Evolutionary conservation across 129 eudicot species (phyloP), one percentile per base, ranked within the genome.

Genomic region (Chrysanthemum seticuspe): DNA sequence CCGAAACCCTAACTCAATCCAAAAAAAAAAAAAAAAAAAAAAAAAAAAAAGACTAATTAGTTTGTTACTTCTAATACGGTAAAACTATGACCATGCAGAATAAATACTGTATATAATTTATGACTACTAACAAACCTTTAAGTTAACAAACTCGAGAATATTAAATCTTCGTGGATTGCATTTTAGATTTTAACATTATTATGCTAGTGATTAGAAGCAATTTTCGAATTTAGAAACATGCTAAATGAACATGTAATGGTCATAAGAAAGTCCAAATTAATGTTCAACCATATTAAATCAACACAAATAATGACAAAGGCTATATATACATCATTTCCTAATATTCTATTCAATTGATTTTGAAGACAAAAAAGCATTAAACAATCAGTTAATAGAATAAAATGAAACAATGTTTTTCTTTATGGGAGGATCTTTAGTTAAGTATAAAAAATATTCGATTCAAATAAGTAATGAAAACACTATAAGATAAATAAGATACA

Each of bases 181-280:
- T 29, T 29, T 29, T 29, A 29, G 34, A 29, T 29, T 29, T 27
- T 29, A 4, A 29, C 34, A 29, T 29, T 29, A 29, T 29, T 29
- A 29, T 29, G 34, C 34, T 29, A 31, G 36, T 31, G 36, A 31
- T 31, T 5, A 31, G 6, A 31, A 31, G 36, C 36, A 31, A 31
- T 31, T n/a, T 14, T 15, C 15, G 52, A 66, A 19, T 25, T 8
- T 31, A 34, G 14, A 13, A 29, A 70, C 8, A 29, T 48, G 62
- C 51, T 7, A 48, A 25, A 62, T 6, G 8, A 62, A 15, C 70
- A 49, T 62, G 13, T 60, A 73, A 10, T 49, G 23, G 77, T 62
- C 77, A 50, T 34, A 50, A 29, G 70, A 73, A 62, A 73, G 52
- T 73, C 77, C 77, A 73, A 73, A 73, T 50, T 73, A 25, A 62